These are phyloP conservation scores for Yamadazyma diddensiae DNA, from an alignment of 1,139 yeast genomes.

Conservation along the genomic window DNA sequence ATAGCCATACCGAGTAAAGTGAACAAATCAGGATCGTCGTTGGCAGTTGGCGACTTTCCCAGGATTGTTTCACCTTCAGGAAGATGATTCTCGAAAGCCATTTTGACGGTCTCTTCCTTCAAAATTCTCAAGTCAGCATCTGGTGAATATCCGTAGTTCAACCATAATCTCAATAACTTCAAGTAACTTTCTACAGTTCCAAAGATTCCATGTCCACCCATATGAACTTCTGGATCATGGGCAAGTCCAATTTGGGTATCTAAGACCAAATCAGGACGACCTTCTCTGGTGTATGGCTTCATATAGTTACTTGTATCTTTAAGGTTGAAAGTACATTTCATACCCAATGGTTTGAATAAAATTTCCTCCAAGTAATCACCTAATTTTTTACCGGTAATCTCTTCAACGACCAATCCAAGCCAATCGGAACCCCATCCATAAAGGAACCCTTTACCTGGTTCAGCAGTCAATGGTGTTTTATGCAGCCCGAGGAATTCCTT, in stretches of 20 bases:
- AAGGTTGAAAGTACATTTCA: slow-evolving; percentile 37
- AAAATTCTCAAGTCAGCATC: slow-evolving; percentile 35
- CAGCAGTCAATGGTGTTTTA: slow-evolving; percentile 42
- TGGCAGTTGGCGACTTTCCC: slow-evolving; percentile 18
- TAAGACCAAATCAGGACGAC: slow-evolving; percentile 14
- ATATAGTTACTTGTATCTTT: slow-evolving; percentile 23
- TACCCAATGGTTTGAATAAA: slow-evolving; percentile 45
- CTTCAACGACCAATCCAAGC: slow-evolving; percentile 48
- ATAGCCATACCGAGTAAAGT: slow-evolving; percentile 73
- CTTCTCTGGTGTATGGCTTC: slow-evolving; percentile 22
- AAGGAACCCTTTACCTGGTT: slow-evolving; percentile 52
- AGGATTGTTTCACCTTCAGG: slow-evolving; percentile 24
- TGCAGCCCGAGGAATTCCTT: slow-evolving; percentile 22
- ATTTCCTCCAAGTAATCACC: slow-evolving; percentile 38
- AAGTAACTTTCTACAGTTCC: slow-evolving; percentile 43
- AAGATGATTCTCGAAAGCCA: slow-evolving; percentile 33
- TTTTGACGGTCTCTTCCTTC: slow-evolving; percentile 25
- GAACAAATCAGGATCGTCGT: slow-evolving; percentile 69
- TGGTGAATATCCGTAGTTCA: slow-evolving; percentile 42
- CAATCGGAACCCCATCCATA: slow-evolving; percentile 55
- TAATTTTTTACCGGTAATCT: slow-evolving; percentile 29
- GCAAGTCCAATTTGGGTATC: slow-evolving; percentile 16
- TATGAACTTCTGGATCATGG: slow-evolving; percentile 31
- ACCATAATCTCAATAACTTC: slow-evolving; percentile 43
- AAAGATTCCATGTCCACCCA: slow-evolving; percentile 51